Conservation (phyloP, 2,329 filamentous ascomycete species). For the Coleophoma crateriformis region DNA sequence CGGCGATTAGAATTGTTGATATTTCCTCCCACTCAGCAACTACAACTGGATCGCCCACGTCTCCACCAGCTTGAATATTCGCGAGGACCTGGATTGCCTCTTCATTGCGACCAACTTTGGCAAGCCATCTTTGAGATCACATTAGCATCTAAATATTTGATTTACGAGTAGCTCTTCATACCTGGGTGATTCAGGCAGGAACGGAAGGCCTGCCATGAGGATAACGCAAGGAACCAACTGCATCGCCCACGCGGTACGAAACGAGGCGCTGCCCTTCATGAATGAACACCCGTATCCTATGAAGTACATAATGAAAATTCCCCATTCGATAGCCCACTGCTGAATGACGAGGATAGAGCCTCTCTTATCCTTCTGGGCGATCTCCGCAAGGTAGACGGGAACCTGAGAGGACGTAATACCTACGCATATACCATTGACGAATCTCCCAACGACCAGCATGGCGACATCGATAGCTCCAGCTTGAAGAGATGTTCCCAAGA, state of each 20-base stretch:
- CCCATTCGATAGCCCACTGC: constrained; percentile 41
- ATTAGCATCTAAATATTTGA: too few species aligned
- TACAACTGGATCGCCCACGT: constrained; percentile 47
- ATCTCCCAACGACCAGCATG: constrained; percentile 62
- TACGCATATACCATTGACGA: constrained; percentile 67
- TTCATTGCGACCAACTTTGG: constrained; percentile 40
- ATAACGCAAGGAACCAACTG: constrained; percentile 38
- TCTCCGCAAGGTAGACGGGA: constrained; percentile 65
- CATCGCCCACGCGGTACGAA: constrained; percentile 44
- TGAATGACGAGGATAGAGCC: constrained; percentile 38
- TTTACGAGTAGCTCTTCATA: too few species aligned
- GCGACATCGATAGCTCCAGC: constrained; percentile 52
- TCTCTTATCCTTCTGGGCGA: constrained; percentile 34
- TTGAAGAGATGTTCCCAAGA: constrained; percentile 17
- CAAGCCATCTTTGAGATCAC: constrained; percentile 33
- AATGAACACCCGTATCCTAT: constrained; percentile 40
- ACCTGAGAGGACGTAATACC: constrained; percentile 70
- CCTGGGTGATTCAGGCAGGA: constrained; percentile 39
- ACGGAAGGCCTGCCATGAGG: constrained; percentile 33
- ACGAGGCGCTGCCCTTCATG: constrained; percentile 37
- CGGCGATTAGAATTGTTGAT: constrained; percentile 27
- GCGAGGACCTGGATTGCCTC: constrained; percentile 43
- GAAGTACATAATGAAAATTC: constrained; percentile 43
- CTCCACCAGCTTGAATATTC: constrained; percentile 49
- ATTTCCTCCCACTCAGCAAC: constrained; percentile 53